Conservation (phyloP, 2,329 filamentous ascomycete species). For the Penicillium italicum region DNA sequence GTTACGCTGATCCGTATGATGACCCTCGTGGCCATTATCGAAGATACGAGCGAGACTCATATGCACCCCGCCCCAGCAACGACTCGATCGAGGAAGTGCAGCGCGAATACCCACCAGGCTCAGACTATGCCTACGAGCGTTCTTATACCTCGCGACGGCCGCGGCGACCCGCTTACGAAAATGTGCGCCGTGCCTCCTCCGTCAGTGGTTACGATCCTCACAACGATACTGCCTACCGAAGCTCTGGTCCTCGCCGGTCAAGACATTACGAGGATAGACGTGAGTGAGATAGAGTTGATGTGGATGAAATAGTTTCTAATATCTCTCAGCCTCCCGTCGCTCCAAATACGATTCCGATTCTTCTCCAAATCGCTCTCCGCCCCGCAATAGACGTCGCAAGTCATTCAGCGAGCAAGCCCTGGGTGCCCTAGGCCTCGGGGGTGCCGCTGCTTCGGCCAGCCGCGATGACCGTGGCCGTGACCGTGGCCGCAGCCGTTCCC, state of each 20-base stretch:
- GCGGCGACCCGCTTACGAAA: constrained; percentile 31
- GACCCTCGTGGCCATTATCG: constrained; percentile 16
- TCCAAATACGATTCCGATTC: constrained; percentile 34
- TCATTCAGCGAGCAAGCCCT: constrained; percentile 50
- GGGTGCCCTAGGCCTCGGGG: constrained; percentile 58
- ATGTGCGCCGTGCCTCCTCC: constrained; percentile 38
- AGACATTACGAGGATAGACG: constrained; percentile 46
- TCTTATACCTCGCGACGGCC: constrained; percentile 16
- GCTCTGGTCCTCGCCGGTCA: constrained; percentile 41
- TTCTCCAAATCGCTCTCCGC: constrained; percentile 41
- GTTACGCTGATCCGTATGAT: constrained; percentile 32
- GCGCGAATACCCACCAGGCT: constrained; percentile 75
- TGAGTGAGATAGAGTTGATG: constrained; percentile 23
- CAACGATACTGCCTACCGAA: constrained; percentile 34
- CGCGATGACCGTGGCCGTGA: constrained; percentile 53
- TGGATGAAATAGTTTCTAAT: neutral
- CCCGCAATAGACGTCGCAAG: constrained; percentile 42
- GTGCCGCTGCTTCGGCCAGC: constrained; percentile 39
- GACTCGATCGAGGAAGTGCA: constrained; percentile 75
- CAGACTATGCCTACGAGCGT: constrained; percentile 42
- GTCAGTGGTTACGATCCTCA: constrained; percentile 34
- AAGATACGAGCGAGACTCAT: constrained; percentile 18
- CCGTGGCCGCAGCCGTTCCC: constrained; percentile 46
- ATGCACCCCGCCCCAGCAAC: constrained; percentile 62
- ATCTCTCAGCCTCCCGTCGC: constrained; percentile 28